Percentiles rank a stretch among this genome's conserved stretches.
Conservation (phyloP, 2,329 filamentous ascomycete species). For the Epichloe aotearoae region DNA sequence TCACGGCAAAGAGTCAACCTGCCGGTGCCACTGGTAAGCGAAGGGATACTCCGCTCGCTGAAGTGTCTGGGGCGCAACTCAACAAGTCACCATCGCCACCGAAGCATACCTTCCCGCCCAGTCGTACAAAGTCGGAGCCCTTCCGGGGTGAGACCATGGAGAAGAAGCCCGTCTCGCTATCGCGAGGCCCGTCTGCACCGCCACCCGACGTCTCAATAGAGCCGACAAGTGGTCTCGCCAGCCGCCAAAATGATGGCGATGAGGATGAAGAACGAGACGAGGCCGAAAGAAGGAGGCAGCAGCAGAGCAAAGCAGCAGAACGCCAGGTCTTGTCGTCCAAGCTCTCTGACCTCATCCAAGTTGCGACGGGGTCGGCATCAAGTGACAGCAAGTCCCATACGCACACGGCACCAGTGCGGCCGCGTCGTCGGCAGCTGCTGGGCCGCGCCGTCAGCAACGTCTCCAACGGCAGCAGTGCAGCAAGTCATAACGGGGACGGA, state of each 20-base stretch:
- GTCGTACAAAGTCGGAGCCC: constrained; percentile 27
- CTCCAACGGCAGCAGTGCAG: constrained; percentile 35
- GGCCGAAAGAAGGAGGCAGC: constrained; percentile 12
- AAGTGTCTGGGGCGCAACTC: constrained; percentile 26
- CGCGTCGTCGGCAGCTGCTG: constrained; percentile 36
- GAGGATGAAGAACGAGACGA: not conserved
- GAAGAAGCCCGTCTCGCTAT: constrained; percentile 2
- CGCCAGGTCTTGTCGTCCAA: constrained; percentile 28
- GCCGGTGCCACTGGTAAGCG: constrained; percentile 15
- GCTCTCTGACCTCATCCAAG: constrained; percentile 29
- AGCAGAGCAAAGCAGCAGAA: constrained; percentile 22
- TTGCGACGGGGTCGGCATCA: not conserved
- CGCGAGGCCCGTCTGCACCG: constrained; percentile 6
- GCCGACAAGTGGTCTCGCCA: not conserved
- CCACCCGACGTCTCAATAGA: not conserved
- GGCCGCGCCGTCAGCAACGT: constrained; percentile 46
- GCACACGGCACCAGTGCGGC: constrained; percentile 9
- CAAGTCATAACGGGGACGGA: constrained; percentile 20
- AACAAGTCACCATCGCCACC: constrained; percentile 27
- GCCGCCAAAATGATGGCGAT: not conserved
- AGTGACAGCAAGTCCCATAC: constrained; percentile 6
- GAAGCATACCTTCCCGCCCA: constrained; percentile 11
- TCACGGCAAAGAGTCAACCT: constrained; percentile 28
- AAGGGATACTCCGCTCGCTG: constrained; percentile 24
- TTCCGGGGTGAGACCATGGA: constrained; percentile 8